A percentile compares a stretch with the other conserved stretches of the same genome.
Evolutionary conservation across 208 protist species (phyloP).

Genomic region (Acanthamoeba culbertsoni): DNA sequence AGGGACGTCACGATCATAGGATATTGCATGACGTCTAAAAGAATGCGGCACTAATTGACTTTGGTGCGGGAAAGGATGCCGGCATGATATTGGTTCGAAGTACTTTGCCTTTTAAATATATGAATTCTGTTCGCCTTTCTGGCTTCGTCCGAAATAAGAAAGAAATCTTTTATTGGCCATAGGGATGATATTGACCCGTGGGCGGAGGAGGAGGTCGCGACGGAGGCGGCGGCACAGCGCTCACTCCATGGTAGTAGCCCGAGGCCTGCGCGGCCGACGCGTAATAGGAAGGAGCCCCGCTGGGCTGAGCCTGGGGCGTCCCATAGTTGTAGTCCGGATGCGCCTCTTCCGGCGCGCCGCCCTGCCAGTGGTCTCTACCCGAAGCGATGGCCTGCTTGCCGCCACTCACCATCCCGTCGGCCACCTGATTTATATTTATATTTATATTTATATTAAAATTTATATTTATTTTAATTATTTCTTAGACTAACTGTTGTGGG

Average conservation of each 20-base stretch:
- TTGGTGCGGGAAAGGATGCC: too few relatives aligned
- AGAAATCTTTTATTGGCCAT: too few relatives aligned
- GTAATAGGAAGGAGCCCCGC: not conserved
- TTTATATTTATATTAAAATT: not conserved
- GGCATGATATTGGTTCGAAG: too few relatives aligned
- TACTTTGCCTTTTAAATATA: too few relatives aligned
- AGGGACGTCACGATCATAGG: too few relatives aligned
- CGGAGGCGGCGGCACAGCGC: not conserved
- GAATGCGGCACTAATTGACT: too few relatives aligned
- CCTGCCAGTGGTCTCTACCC: not conserved
- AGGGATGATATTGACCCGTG: too few relatives aligned
- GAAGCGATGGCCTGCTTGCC: not conserved
- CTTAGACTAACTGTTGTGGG: too few relatives aligned
- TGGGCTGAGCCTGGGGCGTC: not conserved
- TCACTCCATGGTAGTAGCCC: not conserved
- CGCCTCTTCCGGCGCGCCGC: not conserved
- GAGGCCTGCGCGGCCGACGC: not conserved
- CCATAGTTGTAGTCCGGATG: not conserved
- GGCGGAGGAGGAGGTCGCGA: too few relatives aligned
- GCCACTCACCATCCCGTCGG: not conserved
- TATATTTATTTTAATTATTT: not conserved
- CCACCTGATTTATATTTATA: not conserved
- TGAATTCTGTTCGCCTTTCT: too few relatives aligned
- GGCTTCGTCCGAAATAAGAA: too few relatives aligned
- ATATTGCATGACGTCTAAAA: too few relatives aligned